Percentiles rank a stretch among this genome's conserved stretches.
Evolutionary conservation across 352 stramenopile genomes (phyloP).

Genomic region (Pythium dissimile): DNA sequence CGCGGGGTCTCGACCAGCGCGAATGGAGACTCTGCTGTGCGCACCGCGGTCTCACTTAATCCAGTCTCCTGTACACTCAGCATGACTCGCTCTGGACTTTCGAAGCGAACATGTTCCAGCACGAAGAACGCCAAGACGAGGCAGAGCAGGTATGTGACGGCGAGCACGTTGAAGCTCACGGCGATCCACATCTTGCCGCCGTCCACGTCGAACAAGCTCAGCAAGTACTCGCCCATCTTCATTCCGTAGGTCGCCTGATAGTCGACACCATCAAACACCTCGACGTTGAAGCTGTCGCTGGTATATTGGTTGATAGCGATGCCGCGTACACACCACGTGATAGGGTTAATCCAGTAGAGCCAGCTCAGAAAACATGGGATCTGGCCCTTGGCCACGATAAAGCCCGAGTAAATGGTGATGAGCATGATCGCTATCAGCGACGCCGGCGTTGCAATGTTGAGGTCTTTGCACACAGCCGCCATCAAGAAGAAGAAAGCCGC

Average conservation of each 20-base stretch:
- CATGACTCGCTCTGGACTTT: slow-evolving; percentile 18
- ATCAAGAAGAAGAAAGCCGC: slow-evolving; percentile 44
- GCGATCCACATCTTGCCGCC: slow-evolving; percentile 24
- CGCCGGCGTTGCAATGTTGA: slow-evolving; percentile 36
- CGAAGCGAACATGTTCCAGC: slow-evolving; percentile 29
- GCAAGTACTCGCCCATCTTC: slow-evolving; percentile 24
- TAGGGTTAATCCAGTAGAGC: slow-evolving; percentile 61
- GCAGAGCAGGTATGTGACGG: slow-evolving; percentile 24
- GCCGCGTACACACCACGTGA: slow-evolving; percentile 42
- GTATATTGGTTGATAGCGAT: slow-evolving; percentile 28
- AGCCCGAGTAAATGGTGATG: slow-evolving; percentile 49
- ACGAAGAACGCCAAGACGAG: slow-evolving; percentile 16
- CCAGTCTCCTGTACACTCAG: not conserved
- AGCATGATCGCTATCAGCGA: slow-evolving; percentile 35
- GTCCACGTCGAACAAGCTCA: slow-evolving; percentile 27
- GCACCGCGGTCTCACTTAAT: not conserved
- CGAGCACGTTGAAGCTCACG: slow-evolving; percentile 23
- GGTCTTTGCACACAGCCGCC: slow-evolving; percentile 20
- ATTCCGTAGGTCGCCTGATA: slow-evolving; percentile 15
- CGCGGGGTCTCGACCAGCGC: not conserved
- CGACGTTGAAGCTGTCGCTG: slow-evolving; percentile 5
- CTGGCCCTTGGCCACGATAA: slow-evolving; percentile 37
- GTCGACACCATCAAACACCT: slow-evolving; percentile 15
- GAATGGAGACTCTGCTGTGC: not conserved
- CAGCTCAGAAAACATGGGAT: slow-evolving; percentile 54